Evolutionary conservation across 345 rosid genomes (phyloP).

Genomic region (Turritis glabra): DNA sequence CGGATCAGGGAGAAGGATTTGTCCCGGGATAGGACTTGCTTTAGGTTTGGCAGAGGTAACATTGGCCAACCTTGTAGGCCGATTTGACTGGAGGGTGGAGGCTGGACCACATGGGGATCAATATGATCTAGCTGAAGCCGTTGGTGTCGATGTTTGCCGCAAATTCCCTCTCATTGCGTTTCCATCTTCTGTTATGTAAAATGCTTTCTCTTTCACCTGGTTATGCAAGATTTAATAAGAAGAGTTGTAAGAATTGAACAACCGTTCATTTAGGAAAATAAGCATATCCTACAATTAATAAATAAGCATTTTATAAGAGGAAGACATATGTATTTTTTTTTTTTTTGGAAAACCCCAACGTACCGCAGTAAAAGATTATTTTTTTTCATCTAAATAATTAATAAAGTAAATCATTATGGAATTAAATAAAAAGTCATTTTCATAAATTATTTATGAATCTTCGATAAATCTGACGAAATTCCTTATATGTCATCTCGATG

Average conservation of each 20-base stretch:
- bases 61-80: slow-evolving; percentile 26
- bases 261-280: not conserved
- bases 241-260: not conserved
- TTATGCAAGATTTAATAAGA: not conserved
- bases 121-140: slow-evolving; percentile 22
- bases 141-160: slow-evolving; percentile 28
- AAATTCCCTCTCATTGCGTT: slow-evolving; percentile 14
- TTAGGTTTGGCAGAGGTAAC: slow-evolving; percentile 12
- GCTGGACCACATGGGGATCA: slow-evolving; percentile 4
- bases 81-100: slow-evolving; percentile 18
- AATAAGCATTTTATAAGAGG: too few relatives aligned
- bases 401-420: too few relatives aligned
- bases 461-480: too few relatives aligned
- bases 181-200: slow-evolving; percentile 1
- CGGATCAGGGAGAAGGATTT: slow-evolving; percentile 31
- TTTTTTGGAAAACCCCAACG: too few relatives aligned
- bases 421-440: too few relatives aligned
- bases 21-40: slow-evolving; percentile 24
- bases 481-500: too few relatives aligned
- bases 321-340: too few relatives aligned
- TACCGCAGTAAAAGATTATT: too few relatives aligned
- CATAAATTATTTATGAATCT: too few relatives aligned
- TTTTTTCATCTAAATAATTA: too few relatives aligned
- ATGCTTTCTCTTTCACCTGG: not conserved
- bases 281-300: not conserved